A percentile compares a stretch with the other conserved stretches of the same genome.
These are phyloP conservation scores for Colletotrichum incanum DNA, from an alignment of 2,329 filamentous ascomycete species.

Conservation along the genomic window DNA sequence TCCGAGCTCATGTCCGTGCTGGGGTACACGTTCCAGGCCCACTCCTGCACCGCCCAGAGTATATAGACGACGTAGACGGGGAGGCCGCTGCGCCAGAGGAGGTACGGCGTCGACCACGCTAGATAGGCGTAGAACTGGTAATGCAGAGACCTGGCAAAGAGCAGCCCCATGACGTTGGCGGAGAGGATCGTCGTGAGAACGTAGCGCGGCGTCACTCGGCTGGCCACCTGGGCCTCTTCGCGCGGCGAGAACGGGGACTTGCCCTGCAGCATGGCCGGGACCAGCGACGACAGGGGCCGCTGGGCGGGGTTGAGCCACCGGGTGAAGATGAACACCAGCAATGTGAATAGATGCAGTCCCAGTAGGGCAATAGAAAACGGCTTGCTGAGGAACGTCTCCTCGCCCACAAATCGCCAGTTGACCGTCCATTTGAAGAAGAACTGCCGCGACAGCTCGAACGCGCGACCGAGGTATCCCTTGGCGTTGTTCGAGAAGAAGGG, in stretches of 20 bases:
- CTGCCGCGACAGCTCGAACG: slow-evolving; percentile 91
- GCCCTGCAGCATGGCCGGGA: slow-evolving; percentile 59
- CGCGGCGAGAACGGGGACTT: slow-evolving; percentile 62
- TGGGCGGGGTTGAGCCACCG: slow-evolving; percentile 82
- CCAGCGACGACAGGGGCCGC: slow-evolving; percentile 70
- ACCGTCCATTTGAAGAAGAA: slow-evolving; percentile 99
- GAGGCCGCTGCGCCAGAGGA: slow-evolving; percentile 84
- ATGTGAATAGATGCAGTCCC: slow-evolving; percentile 74
- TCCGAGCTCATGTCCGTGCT: slow-evolving; percentile 73
- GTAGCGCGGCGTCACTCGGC: slow-evolving; percentile 78
- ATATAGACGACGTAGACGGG: slow-evolving; percentile 77
- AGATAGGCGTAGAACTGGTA: slow-evolving; percentile 97
- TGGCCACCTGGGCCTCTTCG: slow-evolving; percentile 72
- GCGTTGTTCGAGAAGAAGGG: slow-evolving; percentile 81
- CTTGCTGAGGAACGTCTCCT: slow-evolving; percentile 81
- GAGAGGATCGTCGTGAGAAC: slow-evolving; percentile 83
- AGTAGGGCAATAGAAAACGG: slow-evolving; percentile 80
- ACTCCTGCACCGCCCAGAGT: slow-evolving; percentile 86
- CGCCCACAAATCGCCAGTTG: slow-evolving; percentile 96
- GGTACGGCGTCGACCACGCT: slow-evolving; percentile 88
- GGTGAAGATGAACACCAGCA: slow-evolving; percentile 75
- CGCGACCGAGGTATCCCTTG: slow-evolving; percentile 81
- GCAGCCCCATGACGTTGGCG: slow-evolving; percentile 83
- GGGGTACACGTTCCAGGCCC: slow-evolving; percentile 96
- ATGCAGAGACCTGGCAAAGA: slow-evolving; percentile 90